Percentiles rank a stretch among this genome's conserved stretches.
These are phyloP conservation scores for Candida namnaoensis DNA, from an alignment of 805 yeast species.

Conservation along the genomic window DNA sequence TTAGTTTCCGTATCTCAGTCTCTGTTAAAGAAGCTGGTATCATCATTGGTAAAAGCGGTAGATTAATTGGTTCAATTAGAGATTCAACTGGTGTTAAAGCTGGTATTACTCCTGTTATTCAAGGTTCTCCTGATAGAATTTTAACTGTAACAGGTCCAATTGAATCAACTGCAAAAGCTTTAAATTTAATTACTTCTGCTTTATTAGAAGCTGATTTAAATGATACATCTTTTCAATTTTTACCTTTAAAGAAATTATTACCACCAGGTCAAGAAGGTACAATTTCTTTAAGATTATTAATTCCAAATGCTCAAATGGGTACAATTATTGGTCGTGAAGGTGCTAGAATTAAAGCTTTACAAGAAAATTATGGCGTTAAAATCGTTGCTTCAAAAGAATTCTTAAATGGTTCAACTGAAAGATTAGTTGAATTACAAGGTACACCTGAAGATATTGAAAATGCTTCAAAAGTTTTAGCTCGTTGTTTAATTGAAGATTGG, in stretches of 20 bases:
- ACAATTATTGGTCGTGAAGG: slow-evolving; percentile 85
- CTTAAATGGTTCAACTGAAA: slow-evolving; percentile 73
- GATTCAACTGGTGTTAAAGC: slow-evolving; percentile 74
- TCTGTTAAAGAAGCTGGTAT: slow-evolving; percentile 87
- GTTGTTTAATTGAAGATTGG: slow-evolving; percentile 68
- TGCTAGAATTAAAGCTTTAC: slow-evolving; percentile 67
- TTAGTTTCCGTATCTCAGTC: slow-evolving; percentile 43
- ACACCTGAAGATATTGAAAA: slow-evolving; percentile 51
- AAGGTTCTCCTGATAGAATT: slow-evolving; percentile 78
- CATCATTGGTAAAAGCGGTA: slow-evolving; percentile 80
- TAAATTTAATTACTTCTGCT: slow-evolving; percentile 62
- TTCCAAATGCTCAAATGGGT: slow-evolving; percentile 84
- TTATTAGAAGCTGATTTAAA: slow-evolving; percentile 36
- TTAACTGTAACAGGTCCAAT: slow-evolving; percentile 70
- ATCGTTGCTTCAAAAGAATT: slow-evolving; percentile 85
- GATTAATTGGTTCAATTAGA: slow-evolving; percentile 66
- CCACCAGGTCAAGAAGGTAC: slow-evolving; percentile 43
- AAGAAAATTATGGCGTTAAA: slow-evolving; percentile 57
- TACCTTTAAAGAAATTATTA: slow-evolving; percentile 53
- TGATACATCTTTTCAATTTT: slow-evolving; percentile 33
- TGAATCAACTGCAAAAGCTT: slow-evolving; percentile 59
- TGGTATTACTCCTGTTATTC: slow-evolving; percentile 73
- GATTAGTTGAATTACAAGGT: slow-evolving; percentile 85
- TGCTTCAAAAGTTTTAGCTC: slow-evolving; percentile 50
- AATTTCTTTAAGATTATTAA: slow-evolving; percentile 55